Base-by-base conservation (phyloP, 75 land plant genomes). In the Picea sitchensis region DNA sequence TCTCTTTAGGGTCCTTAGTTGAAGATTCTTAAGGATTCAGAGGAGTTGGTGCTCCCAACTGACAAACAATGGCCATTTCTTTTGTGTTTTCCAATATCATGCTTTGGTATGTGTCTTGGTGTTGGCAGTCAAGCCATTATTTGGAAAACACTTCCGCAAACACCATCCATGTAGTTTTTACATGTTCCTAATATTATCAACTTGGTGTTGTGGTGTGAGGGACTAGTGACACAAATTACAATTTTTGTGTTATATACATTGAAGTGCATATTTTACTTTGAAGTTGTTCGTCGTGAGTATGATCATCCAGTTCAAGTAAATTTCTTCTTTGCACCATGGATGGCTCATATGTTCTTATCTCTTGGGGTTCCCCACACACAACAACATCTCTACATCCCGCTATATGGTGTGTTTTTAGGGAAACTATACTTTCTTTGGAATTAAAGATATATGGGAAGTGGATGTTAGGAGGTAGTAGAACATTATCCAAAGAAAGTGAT, bases 51-150 rank as follows among this genome's bases (percentile, higher is more conserved):
- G 54, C 91, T 94, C 56, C 92, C 96, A 34, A 77, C 73, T 31
- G 92, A 94, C 72, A 83, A 80, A 79, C 59, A 73, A 38, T 94
- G 96, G 96, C 96, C 96, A 31, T 94, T 94, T 59, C 94, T 94
- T 59, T 92, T 94, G 9, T 89, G 96, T 2, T 94, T 84, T 59
- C 92, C 94, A 8, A 82, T 94, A 20, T 81, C 90, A 17, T 80
- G 87, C 41, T 94, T 90, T 67, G 92, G 94, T 81, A 87, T 94
- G 26, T 26, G 26, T 26, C 26, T 26, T 26, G 26, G 26, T 26
- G 26, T 26, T 26, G 26, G 26, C 26, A 92, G 94, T 85, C 96
- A 94, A 83, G 88, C 94, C 32, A 89, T 92, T 30, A 71, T 94
- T 63, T 94, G 92, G 92, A 94, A 94, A 75, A 79, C 86, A 4